A percentile compares a stretch with the other conserved stretches of the same genome.
Conservation (phyloP, 2,329 filamentous ascomycete genomes). For the Sporothrix phasma region DNA sequence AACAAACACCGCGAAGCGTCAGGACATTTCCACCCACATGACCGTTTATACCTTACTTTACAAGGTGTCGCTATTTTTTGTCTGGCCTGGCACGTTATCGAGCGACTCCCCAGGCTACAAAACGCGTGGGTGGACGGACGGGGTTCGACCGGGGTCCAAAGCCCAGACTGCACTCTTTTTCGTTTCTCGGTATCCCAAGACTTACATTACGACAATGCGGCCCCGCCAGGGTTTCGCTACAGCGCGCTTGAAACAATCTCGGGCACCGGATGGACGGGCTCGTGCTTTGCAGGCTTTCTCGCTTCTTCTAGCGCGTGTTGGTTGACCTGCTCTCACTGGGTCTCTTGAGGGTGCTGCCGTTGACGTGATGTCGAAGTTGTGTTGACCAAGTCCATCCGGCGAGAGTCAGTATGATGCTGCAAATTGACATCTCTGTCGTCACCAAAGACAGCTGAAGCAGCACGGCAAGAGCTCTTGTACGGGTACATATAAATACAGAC, state of each 20-base stretch:
- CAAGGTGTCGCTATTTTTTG: neutral
- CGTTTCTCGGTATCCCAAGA: too few species aligned
- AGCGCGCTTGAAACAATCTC: conserved; percentile 5
- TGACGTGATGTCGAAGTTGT: neutral
- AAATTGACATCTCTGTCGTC: too few species aligned
- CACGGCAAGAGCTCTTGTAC: too few species aligned
- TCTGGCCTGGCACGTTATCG: neutral
- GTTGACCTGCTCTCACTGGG: neutral
- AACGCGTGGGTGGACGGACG: neutral
- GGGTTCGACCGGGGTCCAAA: too few species aligned
- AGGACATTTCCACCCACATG: neutral
- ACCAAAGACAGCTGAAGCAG: too few species aligned
- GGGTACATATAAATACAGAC: too few species aligned
- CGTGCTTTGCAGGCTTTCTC: neutral
- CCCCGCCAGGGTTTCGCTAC: conserved; percentile 2
- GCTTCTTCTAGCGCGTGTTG: neutral
- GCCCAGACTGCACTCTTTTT: too few species aligned
- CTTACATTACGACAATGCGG: neutral
- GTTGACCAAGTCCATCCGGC: too few species aligned
- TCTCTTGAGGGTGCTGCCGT: neutral
- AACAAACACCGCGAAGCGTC: neutral
- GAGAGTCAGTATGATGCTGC: too few species aligned
- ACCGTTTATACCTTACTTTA: neutral
- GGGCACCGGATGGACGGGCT: neutral
- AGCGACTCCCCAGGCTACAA: neutral